Evolutionary conservation across 345 rosid genomes (phyloP), one percentile per base, ranked within the genome.

Genomic region (Aquilaria malaccensis): DNA sequence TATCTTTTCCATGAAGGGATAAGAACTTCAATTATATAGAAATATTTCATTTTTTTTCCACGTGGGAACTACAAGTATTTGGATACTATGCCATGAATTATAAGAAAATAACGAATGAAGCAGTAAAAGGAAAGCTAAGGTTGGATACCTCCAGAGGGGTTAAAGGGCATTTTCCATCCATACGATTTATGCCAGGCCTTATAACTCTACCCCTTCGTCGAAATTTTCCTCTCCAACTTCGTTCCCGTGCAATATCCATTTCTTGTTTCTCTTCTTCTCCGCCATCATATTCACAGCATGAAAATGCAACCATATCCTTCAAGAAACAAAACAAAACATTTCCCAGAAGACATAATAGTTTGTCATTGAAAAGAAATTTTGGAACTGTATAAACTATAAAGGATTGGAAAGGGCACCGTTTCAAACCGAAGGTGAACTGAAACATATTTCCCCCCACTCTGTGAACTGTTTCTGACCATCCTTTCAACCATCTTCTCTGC

Each of bases 341-440:
- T 65, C 22, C 22, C 57, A 76, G 67, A 56, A 63, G 43, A 33
- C 41, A 29, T 37, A 13, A n/a, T 22, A 46, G 7, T 45, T 48
- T 46, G 57, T 30, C 13, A 30, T 59, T 37, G 58, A 56, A 56
- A 4, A 52, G 15, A 58, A 32, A 55, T 58, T 22, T 55, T 9
- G 68, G 5, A 51, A 56, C 10, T 59, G 46, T 7, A 62, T 10
- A 13, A 61, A 49, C 14, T 29, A 57, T 65, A 56, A 37, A 14
- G 52, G 62, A 68, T 67, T 37, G 31, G 68, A 63, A 65, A 52
- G 61, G 47, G 49, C 53, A 94, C 97, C 90, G 67, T 79, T 83
- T 94, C 99, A 77, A 94, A 90, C 45, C 97, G 87, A 60, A 94
- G 99, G 83, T 94, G 99, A 74, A 90, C 99, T 10, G 99, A 94